Evolutionary conservation across 768 basidiomycete species (phyloP), one percentile per base, ranked within the genome.

Genomic region (Russula foetens): DNA sequence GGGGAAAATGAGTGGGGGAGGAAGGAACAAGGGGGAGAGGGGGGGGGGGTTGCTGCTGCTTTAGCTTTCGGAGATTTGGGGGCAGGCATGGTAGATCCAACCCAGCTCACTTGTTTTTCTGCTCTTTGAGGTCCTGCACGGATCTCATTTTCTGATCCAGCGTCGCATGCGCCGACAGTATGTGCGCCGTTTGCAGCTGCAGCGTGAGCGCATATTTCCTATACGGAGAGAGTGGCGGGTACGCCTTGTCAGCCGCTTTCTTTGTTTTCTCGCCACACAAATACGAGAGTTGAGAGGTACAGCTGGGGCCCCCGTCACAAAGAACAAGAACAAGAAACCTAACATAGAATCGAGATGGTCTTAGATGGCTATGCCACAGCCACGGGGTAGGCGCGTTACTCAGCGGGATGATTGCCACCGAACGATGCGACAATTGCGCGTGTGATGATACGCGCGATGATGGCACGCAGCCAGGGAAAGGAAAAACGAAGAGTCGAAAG

Each of bases 151-250:
- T 91, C 70, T 86, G 82, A 62, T 91, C 88, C 5, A 92, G 75
- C 31, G 84, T 80, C 2, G 88, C 84, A 69, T 92, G 90, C 7
- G 89, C 89, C 8, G 90, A 90, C 2, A 92, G 75, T 45, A 92
- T 90, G 69, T 92, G 89, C 11, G 91, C 90, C 11, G 91, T 92
- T 66, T 92, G 91, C 38, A 92, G 75, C 71, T 92, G 90, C 45
- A 92, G 75, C 9, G 88, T 88, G 63, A 92, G 70, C 4, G 89
- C 89, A 69, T 92, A 90, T 74, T 91, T 91, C 74, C 89, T 91
- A 60, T 47, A n/a, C n/a, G n/a, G n/a, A n/a, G n/a, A 53, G 9
- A 21, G 8, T 17, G 11, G 45, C 23, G 19, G n/a, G 7, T 15
- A 19, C 15, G 24, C 23, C n/a, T 8, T 5, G 43, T 63, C 46